phyloP scores from a whole-genome alignment of 192 early-diverging fungal genomes.

The Geranomyces variabilis region DNA sequence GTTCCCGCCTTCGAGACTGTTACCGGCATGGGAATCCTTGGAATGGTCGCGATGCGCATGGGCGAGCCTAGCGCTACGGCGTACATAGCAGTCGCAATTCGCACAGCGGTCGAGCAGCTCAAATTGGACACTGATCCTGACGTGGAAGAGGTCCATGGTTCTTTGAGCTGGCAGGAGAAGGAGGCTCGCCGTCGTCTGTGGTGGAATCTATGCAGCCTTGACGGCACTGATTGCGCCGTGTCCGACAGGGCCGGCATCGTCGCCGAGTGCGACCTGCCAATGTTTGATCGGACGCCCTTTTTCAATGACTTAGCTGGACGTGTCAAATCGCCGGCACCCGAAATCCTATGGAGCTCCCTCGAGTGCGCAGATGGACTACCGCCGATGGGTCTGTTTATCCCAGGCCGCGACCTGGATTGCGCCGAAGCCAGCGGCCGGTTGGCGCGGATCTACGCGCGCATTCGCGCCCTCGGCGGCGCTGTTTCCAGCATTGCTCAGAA shows the following conservation, averaged over 20 bases:
- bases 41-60: slow-evolving; percentile 17
- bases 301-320: neutral
- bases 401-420: slow-evolving; percentile 23
- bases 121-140: slow-evolving; percentile 43
- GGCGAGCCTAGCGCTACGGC: slow-evolving; percentile 7
- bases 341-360: slow-evolving; percentile 22
- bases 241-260: slow-evolving; percentile 7
- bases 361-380: slow-evolving; percentile 18
- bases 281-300: slow-evolving; percentile 24
- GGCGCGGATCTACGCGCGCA: slow-evolving; percentile 4
- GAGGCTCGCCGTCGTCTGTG: slow-evolving; percentile 49
- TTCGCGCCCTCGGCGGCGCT: slow-evolving; percentile 14
- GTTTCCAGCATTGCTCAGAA: slow-evolving; percentile 18
- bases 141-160: slow-evolving; percentile 35
- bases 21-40: slow-evolving; percentile 17
- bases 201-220: slow-evolving; percentile 38
- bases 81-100: neutral
- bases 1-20: slow-evolving; percentile 5
- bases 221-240: slow-evolving; percentile 14
- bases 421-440: slow-evolving; percentile 15
- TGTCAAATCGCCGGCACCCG: slow-evolving; percentile 26
- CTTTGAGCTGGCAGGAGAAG: slow-evolving; percentile 43
- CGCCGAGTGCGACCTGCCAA: slow-evolving; percentile 17
- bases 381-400: slow-evolving; percentile 27
- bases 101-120: slow-evolving; percentile 42